These are phyloP conservation scores for Paramecium sexaurelia DNA, from an alignment of 73 alveolate genomes.

Conservation along the genomic window DNA sequence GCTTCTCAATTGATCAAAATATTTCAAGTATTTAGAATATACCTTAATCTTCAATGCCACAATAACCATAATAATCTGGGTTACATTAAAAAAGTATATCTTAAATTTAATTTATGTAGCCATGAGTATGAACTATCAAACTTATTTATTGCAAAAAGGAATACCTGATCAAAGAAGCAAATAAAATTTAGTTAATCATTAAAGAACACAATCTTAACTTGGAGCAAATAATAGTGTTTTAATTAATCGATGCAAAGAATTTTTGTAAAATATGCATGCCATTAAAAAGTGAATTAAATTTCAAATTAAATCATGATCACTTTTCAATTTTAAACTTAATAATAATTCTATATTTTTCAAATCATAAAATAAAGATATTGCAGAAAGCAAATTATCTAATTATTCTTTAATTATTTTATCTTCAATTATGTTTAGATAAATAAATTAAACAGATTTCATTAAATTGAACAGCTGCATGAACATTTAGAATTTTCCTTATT, in stretches of 20 bases:
- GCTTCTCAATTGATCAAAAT: not conserved
- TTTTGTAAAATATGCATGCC: constrained; percentile 13
- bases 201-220: not conserved
- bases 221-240: constrained; percentile 2
- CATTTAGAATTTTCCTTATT: constrained; percentile 24
- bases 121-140: not conserved
- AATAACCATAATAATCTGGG: not conserved
- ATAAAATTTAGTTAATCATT: not conserved
- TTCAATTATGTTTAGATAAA: not conserved
- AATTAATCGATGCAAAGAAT: not conserved
- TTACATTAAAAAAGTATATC: not conserved
- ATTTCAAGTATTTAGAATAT: not conserved
- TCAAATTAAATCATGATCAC: not conserved
- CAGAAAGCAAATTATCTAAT: not conserved
- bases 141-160: not conserved
- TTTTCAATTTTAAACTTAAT: not conserved
- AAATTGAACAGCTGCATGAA: constrained; percentile 6
- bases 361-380: not conserved
- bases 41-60: not conserved
- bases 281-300: not conserved
- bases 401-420: not conserved
- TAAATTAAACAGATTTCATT: not conserved
- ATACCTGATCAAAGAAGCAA: not conserved
- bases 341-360: not conserved
- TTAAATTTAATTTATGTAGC: not conserved